Evolutionary conservation across 208 protist species (phyloP), one percentile per base, ranked within the genome.

Genomic region (Angomonas deanei): DNA sequence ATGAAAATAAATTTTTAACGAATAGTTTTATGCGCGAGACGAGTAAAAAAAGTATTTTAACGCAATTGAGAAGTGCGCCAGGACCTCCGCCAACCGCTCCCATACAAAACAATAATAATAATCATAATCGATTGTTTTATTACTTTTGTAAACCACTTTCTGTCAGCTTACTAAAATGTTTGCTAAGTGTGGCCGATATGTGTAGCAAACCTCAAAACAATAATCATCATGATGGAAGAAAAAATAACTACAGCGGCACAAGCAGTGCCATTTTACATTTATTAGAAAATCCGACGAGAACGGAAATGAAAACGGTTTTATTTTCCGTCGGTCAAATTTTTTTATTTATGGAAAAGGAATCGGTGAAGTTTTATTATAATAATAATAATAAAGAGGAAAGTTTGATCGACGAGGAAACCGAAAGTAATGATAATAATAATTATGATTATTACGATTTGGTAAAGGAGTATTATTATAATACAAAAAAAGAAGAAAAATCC

Each of bases 321-420:
- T 50, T 50, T n/a, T 13, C 42, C 42, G 23, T 50, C 8, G 17
- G 42, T 26, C 42, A 50, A n/a, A 50, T 50, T 50, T 50, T 26
- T 50, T 50, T 50, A n/a, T 50, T 50, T 50, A 50, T 50, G 13
- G 42, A 50, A n/a, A 50, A 50, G 42, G 42, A 50, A n/a, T 50
- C 42, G 5, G 23, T 26, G 23, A 50, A 50, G 42, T 50, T 26
- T 50, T 50, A 50, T 19, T 50, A 50, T 23, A 5, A 23, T 5
- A 50, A 19, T 23, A 8, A 8, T 8, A 19, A n/a, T 10, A 19
- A 19, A 19, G 42, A 23, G 13, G 42, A 5, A 5, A 19, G 23
- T 10, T 5, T 26, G 42, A 50, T 10, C 3, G 42, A 23, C 5
- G 42, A 19, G 3, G 3, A 19, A 23, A 50, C 17, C 17, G 42